phyloP scores from a whole-genome alignment of 2,329 filamentous ascomycete genomes.

The Bertia moriformis region DNA sequence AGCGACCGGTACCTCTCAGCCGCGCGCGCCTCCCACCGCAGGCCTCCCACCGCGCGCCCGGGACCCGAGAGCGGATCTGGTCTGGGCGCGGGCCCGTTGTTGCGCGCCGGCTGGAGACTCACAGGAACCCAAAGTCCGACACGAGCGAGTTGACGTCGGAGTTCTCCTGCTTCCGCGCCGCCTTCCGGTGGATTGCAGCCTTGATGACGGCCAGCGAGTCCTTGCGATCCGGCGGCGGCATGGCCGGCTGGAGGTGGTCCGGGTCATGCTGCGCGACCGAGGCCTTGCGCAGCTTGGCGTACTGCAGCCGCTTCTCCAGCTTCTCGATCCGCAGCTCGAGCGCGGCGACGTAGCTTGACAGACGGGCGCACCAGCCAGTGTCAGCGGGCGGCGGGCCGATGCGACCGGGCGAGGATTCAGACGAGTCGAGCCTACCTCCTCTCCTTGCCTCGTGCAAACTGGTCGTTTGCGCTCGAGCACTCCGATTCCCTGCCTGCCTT shows the following conservation, averaged over 20 bases:
- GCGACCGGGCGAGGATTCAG: conserved; percentile 1
- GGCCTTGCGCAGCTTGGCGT: conserved; percentile 56
- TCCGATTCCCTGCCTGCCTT: conserved; percentile 73
- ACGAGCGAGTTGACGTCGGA: conserved; percentile 83
- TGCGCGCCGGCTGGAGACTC: too few relatives aligned
- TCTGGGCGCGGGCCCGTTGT: too few relatives aligned
- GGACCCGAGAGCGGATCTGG: conserved; percentile 6
- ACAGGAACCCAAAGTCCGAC: conserved; percentile 87
- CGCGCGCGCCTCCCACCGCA: not conserved
- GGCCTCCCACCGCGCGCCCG: conserved; percentile 2
- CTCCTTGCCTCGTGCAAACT: conserved; percentile 90
- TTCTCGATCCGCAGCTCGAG: conserved; percentile 84
- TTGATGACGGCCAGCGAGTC: conserved; percentile 48
- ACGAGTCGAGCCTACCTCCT: conserved; percentile 43
- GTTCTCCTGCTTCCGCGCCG: conserved; percentile 54
- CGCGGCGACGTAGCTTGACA: conserved; percentile 87
- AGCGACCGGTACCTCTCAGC: conserved; percentile 4
- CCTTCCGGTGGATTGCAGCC: conserved; percentile 49
- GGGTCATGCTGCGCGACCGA: conserved; percentile 53
- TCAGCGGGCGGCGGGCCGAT: conserved; percentile 6
- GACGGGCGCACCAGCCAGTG: too few relatives aligned
- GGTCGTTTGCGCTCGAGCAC: conserved; percentile 88
- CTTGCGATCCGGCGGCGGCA: conserved; percentile 36
- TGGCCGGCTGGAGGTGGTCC: conserved; percentile 26
- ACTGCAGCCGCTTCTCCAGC: conserved; percentile 64